These are phyloP conservation scores for Botryotinia convoluta DNA, from an alignment of 2,329 filamentous ascomycete genomes.

Conservation along the genomic window DNA sequence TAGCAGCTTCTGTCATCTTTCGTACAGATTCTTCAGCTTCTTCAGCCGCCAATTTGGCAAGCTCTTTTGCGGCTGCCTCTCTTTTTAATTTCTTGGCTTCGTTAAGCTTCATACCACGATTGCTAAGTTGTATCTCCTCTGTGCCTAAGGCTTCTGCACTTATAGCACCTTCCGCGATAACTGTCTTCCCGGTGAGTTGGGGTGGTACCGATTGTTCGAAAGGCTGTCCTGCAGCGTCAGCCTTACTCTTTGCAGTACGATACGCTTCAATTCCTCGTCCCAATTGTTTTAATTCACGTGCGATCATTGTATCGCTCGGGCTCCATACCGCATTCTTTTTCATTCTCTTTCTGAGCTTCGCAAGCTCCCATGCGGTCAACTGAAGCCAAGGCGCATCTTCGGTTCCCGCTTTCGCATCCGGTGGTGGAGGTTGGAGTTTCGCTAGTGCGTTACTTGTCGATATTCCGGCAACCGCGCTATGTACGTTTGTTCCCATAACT, in stretches of 20 bases:
- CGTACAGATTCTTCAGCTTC: constrained; percentile 58
- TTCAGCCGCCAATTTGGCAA: constrained; percentile 59
- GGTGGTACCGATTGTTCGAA: constrained; percentile 48
- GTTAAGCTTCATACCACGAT: constrained; percentile 75
- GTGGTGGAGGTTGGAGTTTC: constrained; percentile 54
- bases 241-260: constrained; percentile 59
- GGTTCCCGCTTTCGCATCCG: constrained; percentile 57
- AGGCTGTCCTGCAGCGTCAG: constrained; percentile 61
- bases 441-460: constrained; percentile 40
- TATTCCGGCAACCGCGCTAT: constrained; percentile 39
- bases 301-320: constrained; percentile 82
- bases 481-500: constrained; percentile 39
- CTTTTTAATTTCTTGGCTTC: constrained; percentile 76
- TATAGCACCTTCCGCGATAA: constrained; percentile 59
- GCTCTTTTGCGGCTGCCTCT: constrained; percentile 68
- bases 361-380: constrained; percentile 62
- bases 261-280: constrained; percentile 65
- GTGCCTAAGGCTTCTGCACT: constrained; percentile 50
- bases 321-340: constrained; percentile 89
- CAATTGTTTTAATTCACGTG: constrained; percentile 69
- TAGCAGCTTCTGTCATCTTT: constrained; percentile 51
- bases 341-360: constrained; percentile 76
- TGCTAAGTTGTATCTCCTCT: constrained; percentile 63
- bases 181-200: constrained; percentile 40
- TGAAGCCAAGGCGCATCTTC: constrained; percentile 63